These are phyloP conservation scores for Pythium aquatile DNA, from an alignment of 352 stramenopile genomes.

Conservation along the genomic window DNA sequence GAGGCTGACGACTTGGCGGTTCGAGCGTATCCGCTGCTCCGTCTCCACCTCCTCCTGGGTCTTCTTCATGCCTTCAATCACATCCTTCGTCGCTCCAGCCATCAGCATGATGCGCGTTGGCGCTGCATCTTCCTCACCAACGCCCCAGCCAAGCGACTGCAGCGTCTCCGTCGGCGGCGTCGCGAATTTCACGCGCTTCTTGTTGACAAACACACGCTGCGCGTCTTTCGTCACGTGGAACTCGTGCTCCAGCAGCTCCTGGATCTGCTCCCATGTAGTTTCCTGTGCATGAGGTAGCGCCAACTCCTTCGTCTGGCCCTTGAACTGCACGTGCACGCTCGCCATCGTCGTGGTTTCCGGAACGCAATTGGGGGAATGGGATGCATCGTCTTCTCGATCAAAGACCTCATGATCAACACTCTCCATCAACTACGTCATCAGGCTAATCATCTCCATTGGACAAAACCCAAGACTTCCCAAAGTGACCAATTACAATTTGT, in stretches of 20 bases:
- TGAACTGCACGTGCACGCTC: conserved; percentile 47
- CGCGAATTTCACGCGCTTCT: conserved; percentile 42
- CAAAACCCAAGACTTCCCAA: background rate
- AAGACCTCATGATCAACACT: conserved; percentile 11
- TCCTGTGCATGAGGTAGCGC: conserved; percentile 20
- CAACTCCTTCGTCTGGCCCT: conserved; percentile 35
- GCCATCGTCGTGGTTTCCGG: conserved; percentile 25
- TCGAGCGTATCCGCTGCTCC: conserved; percentile 51
- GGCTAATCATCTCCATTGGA: background rate
- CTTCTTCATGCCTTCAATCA: conserved; percentile 57
- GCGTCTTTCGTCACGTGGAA: conserved; percentile 35
- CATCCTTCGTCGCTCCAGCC: conserved; percentile 37
- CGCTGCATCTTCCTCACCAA: conserved; percentile 2
- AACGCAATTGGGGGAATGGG: conserved; percentile 29
- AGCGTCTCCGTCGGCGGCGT: conserved; percentile 11
- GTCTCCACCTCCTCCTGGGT: conserved; percentile 37
- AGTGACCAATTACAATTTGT: background rate
- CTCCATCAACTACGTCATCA: conserved; percentile 12
- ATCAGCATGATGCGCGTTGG: conserved; percentile 38
- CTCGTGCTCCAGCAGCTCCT: conserved; percentile 32
- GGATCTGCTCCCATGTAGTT: conserved; percentile 40
- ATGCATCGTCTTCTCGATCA: background rate
- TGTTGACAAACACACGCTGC: conserved; percentile 62
- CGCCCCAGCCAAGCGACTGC: conserved; percentile 33
- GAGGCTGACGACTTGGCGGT: conserved; percentile 57